Percentiles rank a stretch among this genome's conserved stretches.
Evolutionary conservation across 2,329 filamentous ascomycete genomes (phyloP).

Genomic region (Apiospora marii): DNA sequence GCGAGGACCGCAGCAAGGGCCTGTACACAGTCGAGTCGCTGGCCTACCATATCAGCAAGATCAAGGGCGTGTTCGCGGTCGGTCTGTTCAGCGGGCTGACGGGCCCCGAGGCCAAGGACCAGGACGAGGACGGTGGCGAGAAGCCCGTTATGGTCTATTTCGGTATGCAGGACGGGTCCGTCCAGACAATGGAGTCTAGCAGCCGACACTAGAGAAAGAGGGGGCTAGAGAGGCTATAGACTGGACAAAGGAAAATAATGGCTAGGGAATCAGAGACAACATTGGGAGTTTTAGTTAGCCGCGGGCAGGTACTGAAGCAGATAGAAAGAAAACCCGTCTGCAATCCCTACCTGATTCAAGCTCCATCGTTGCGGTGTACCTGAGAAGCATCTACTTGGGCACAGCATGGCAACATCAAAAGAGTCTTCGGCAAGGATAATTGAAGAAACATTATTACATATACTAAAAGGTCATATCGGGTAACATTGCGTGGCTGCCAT

Average conservation of each 20-base stretch:
- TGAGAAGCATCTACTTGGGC: background rate
- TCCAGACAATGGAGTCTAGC: constrained; percentile 50
- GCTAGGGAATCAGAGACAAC: background rate
- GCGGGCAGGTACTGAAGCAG: background rate
- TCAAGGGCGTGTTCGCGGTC: constrained; percentile 89
- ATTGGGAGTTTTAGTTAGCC: background rate
- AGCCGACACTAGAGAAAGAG: background rate
- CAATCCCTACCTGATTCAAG: background rate
- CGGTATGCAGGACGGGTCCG: constrained; percentile 81
- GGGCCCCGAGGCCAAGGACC: constrained; percentile 67
- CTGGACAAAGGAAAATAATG: background rate
- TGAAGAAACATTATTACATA: constrained; percentile 41
- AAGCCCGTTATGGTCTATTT: constrained; percentile 96
- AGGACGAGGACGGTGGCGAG: constrained; percentile 71
- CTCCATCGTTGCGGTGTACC: background rate
- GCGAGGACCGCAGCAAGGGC: constrained; percentile 66
- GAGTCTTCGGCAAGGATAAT: background rate
- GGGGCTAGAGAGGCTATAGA: background rate
- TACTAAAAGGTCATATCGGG: constrained; percentile 41
- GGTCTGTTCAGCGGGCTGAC: constrained; percentile 88
- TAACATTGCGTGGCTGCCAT: constrained; percentile 5
- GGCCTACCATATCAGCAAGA: constrained; percentile 76
- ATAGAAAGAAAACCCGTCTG: background rate
- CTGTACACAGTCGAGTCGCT: constrained; percentile 83
- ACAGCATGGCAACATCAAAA: background rate